A percentile compares a stretch with the other conserved stretches of the same genome.
Conservation (phyloP, 83 land plant genomes). For the Larix sibirica region DNA sequence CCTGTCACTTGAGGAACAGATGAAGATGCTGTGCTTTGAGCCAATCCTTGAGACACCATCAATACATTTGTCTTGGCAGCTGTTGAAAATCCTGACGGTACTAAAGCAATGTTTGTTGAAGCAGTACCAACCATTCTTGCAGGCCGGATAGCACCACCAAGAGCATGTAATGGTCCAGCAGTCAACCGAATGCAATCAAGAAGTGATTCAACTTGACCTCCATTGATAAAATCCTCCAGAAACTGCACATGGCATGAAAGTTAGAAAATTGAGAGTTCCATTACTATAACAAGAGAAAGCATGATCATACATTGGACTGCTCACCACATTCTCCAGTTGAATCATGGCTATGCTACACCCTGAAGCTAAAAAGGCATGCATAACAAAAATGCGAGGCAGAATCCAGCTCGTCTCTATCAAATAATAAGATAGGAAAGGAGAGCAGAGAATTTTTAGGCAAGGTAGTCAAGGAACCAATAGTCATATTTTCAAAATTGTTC, state of each 20-base stretch:
- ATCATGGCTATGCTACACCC: neutral
- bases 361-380: too few species aligned
- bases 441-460: too few species aligned
- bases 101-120: slow-evolving; percentile 34
- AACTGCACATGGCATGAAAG: slow-evolving; percentile 56
- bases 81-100: slow-evolving; percentile 33
- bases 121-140: slow-evolving; percentile 81
- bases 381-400: too few species aligned
- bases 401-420: too few species aligned
- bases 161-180: slow-evolving; percentile 97
- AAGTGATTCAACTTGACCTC: slow-evolving; percentile 91
- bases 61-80: slow-evolving; percentile 31
- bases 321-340: neutral
- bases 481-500: too few species aligned
- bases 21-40: slow-evolving; percentile 35
- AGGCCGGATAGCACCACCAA: slow-evolving; percentile 94
- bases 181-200: slow-evolving; percentile 95
- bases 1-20: slow-evolving; percentile 26
- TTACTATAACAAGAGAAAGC: neutral
- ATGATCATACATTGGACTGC: neutral
- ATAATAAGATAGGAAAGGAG: too few species aligned
- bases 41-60: slow-evolving; percentile 39
- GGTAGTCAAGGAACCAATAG: too few species aligned
- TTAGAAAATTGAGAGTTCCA: neutral
- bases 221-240: slow-evolving; percentile 96